Percentiles rank a stretch among this genome's conserved stretches.
Evolutionary conservation across 306 rosid species (phyloP).

Genomic region (Sechiopsis laciniata): DNA sequence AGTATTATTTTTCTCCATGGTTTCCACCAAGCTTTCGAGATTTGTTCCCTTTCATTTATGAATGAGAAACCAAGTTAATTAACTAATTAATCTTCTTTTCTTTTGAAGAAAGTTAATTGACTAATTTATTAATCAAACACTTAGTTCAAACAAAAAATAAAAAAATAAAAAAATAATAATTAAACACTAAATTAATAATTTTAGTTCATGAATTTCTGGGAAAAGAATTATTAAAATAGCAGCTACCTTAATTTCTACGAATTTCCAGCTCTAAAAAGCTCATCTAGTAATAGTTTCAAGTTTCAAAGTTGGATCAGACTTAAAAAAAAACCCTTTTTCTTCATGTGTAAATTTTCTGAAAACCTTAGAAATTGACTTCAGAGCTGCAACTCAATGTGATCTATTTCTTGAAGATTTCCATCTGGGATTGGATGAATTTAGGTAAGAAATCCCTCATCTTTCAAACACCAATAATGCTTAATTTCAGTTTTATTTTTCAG

Average conservation of each 20-base stretch:
- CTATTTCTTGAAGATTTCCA: conserved; percentile 22
- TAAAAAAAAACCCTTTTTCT: not conserved
- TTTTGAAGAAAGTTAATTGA: not conserved
- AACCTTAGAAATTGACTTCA: not conserved
- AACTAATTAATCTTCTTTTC: too few relatives aligned
- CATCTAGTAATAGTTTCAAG: conserved; percentile 1
- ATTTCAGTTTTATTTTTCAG: not conserved
- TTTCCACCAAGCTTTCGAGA: too few relatives aligned
- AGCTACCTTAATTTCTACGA: conserved; percentile 30
- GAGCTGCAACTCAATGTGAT: conserved; percentile 19
- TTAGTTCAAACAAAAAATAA: too few relatives aligned
- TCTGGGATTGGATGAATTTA: conserved; percentile 29
- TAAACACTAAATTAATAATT: not conserved
- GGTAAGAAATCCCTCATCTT: not conserved
- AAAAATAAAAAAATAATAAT: not conserved
- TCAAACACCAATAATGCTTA: not conserved
- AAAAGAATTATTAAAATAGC: not conserved
- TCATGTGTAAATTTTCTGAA: not conserved
- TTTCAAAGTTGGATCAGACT: conserved; percentile 16
- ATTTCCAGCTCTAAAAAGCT: conserved; percentile 30
- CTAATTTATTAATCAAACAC: not conserved
- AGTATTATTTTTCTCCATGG: too few relatives aligned
- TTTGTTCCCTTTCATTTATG: too few relatives aligned
- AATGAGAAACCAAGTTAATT: too few relatives aligned
- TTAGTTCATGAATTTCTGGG: conserved; percentile 6